Evolutionary conservation across 192 early-diverging fungal genomes (phyloP).

Genomic region (Spizellomyces sp.): DNA sequence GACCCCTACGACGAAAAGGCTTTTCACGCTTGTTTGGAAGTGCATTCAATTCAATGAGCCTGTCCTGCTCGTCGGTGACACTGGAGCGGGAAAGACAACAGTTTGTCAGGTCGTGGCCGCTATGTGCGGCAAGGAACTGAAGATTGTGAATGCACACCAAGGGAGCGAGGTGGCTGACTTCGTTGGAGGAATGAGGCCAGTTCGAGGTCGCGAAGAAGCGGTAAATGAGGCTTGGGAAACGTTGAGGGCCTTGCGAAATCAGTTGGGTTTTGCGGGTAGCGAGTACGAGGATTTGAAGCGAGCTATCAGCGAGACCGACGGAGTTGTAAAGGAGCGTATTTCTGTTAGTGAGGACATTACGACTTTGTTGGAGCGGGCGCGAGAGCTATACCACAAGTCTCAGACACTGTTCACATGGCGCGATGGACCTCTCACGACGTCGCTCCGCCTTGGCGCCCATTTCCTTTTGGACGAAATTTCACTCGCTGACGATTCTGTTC

Average conservation of each 20-base stretch:
- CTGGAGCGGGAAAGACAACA: conserved; percentile 98
- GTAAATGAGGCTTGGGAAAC: conserved; percentile 51
- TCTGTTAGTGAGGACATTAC: background rate
- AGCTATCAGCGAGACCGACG: conserved; percentile 1
- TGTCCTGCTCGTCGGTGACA: conserved; percentile 94
- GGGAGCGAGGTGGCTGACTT: conserved; percentile 94
- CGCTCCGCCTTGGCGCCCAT: conserved; percentile 81
- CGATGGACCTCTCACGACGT: conserved; percentile 91
- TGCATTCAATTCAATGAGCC: conserved; percentile 85
- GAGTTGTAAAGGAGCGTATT: background rate
- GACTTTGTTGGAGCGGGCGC: background rate
- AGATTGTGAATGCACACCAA: conserved; percentile 96
- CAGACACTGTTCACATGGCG: conserved; percentile 91
- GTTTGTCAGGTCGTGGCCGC: conserved; percentile 91
- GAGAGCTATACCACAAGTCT: conserved; percentile 3
- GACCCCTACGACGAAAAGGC: conserved; percentile 90
- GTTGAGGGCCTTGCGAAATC: conserved; percentile 37
- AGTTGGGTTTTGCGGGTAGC: background rate
- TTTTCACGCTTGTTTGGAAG: conserved; percentile 83
- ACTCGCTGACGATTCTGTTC: conserved; percentile 95
- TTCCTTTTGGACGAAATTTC: conserved; percentile 99
- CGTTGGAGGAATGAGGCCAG: conserved; percentile 90
- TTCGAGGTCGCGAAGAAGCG: conserved; percentile 69
- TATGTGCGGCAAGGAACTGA: conserved; percentile 62
- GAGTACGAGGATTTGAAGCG: conserved; percentile 10